Base-by-base conservation (phyloP, 148 eudicot genomes). In the Heliosperma pusillum region DNA sequence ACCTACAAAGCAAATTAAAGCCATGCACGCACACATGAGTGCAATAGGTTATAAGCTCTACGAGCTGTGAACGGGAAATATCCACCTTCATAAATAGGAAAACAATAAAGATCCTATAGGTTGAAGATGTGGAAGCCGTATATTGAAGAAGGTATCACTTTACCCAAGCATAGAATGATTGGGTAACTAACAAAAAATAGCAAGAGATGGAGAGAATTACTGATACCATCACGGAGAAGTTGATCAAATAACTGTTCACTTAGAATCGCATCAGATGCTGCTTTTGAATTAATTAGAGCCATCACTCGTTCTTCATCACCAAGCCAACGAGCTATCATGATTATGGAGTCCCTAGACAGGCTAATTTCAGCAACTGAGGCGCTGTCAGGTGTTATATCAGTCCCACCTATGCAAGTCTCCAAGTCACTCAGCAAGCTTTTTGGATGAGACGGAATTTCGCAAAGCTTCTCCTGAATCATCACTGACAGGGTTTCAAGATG, bases 231-330 rank as follows among this genome's bases (percentile, higher is more conserved):
- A 71, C 96, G 96, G 76, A 83, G 75, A 78, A 95, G 80, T 82
- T 92, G 99, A 80, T 95, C 97, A 16, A 92, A 85, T 73, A 95
- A 81, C 80, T 90, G 90, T 82, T 92, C 97, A 73, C 87, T 85
- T 60, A 75, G 70, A 56, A 71, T 74, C 72, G 88, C 90, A 73
- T 80, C 71, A 69, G 88, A 82, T 70, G 69, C 80, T 42, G 69
- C 20, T 12, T 74, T 50, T 77, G 83, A 80, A 70, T 82, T 61
- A 70, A 87, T 62, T 60, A 95, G 84, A 30, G 81, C 62, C 71
- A 76, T 79, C 66, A 80, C 85, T 74, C 94, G 86, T 75, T 92
- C 96, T 78, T 83, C 89, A 75, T 90, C 89, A 61, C 96, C 96
- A 80, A 95, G 94, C 97, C 99, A 95, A 33, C 58, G 76, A 42